Percentiles rank a stretch among this genome's conserved stretches.
Evolutionary conservation across 2,329 filamentous ascomycete genomes (phyloP).

Genomic region (Aspergillus sergii): DNA sequence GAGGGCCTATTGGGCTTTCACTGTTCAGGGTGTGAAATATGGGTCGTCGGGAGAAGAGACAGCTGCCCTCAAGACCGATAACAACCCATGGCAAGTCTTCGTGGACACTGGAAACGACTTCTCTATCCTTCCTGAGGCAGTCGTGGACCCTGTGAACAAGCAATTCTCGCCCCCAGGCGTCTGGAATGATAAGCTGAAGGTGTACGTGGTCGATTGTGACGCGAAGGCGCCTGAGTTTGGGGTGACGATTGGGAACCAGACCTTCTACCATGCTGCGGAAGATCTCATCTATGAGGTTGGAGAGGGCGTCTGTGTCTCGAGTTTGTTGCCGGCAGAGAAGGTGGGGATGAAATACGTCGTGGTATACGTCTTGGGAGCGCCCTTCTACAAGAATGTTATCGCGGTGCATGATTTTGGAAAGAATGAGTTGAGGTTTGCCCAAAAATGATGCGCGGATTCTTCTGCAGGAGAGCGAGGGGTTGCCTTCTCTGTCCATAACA

Average conservation of each 20-base stretch:
- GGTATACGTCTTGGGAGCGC: slow-evolving; percentile 48
- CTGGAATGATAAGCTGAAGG: slow-evolving; percentile 30
- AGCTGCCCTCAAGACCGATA: slow-evolving; percentile 22
- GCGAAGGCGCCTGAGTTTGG: slow-evolving; percentile 46
- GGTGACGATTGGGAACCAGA: slow-evolving; percentile 41
- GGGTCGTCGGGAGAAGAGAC: slow-evolving; percentile 1
- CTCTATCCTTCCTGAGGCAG: slow-evolving; percentile 42
- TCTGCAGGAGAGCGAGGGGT: background rate
- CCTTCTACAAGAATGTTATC: slow-evolving; percentile 55
- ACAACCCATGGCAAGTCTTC: slow-evolving; percentile 42
- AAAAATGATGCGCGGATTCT: background rate
- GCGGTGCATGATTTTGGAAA: slow-evolving; percentile 55
- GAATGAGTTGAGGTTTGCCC: slow-evolving; percentile 51
- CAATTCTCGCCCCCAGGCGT: slow-evolving; percentile 47
- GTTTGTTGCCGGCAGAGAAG: slow-evolving; percentile 28
- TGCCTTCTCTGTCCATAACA: background rate
- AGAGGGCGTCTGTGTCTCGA: slow-evolving; percentile 24
- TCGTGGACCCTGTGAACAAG: slow-evolving; percentile 45
- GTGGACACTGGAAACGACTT: slow-evolving; percentile 42
- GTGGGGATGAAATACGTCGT: slow-evolving; percentile 34
- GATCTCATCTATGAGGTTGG: slow-evolving; percentile 35
- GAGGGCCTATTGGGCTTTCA: slow-evolving; percentile 44
- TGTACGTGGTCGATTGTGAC: slow-evolving; percentile 47
- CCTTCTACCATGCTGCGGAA: slow-evolving; percentile 32
- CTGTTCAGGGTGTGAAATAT: slow-evolving; percentile 15